These are phyloP conservation scores for Endothia cerciana DNA, from an alignment of 2,329 filamentous ascomycete genomes.

Conservation along the genomic window DNA sequence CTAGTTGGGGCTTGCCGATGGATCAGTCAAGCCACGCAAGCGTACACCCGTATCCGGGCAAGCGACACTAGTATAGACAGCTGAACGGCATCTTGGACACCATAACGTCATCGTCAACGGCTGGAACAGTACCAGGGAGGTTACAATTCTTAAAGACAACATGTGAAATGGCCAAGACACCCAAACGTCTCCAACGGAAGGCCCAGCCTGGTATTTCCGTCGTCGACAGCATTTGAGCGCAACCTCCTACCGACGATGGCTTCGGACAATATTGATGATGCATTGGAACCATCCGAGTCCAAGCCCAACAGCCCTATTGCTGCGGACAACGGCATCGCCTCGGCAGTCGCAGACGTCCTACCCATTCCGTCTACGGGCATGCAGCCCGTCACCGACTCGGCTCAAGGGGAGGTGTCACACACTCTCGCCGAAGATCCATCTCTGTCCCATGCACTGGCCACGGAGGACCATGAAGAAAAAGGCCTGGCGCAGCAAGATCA, in stretches of 20 bases:
- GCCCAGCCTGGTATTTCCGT: neutral
- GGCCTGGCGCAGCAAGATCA: constrained; percentile 53
- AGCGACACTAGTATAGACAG: neutral
- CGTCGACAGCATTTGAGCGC: neutral
- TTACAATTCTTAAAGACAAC: neutral
- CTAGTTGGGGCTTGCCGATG: neutral
- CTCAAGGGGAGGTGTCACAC: constrained; percentile 32
- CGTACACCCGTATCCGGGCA: neutral
- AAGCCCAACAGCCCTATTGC: constrained; percentile 27
- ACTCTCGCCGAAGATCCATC: constrained; percentile 38
- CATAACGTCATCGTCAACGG: constrained; percentile 5
- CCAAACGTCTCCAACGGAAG: neutral
- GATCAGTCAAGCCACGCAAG: neutral
- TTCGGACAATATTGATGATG: neutral
- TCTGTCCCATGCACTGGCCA: constrained; percentile 48
- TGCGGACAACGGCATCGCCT: constrained; percentile 32
- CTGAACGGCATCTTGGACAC: neutral
- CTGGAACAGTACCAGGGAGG: neutral
- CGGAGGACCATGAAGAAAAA: constrained; percentile 46
- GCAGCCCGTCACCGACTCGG: constrained; percentile 37
- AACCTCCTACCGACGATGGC: constrained; percentile 4
- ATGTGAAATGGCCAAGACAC: neutral
- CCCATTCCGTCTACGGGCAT: constrained; percentile 38
- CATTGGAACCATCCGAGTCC: neutral
- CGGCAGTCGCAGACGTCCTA: constrained; percentile 38